Conservation (phyloP, 2,329 filamentous ascomycete genomes). For the Aspergillus transmontanensis region DNA sequence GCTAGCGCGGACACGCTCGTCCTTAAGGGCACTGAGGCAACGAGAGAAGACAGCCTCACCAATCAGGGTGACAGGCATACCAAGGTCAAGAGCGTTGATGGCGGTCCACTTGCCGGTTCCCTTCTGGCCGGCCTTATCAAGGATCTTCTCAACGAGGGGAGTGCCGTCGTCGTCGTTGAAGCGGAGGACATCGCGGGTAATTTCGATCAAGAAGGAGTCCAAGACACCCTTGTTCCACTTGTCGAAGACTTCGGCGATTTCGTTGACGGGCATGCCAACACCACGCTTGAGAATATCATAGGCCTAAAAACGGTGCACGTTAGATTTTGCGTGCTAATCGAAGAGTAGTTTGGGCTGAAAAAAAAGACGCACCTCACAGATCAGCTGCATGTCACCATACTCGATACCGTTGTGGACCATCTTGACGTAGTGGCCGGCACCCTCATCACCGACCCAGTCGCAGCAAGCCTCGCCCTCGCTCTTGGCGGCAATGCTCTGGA, state of each 20-base stretch:
- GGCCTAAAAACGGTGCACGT: slow-evolving; percentile 59
- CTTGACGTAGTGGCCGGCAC: slow-evolving; percentile 99
- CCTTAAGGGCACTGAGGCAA: slow-evolving; percentile 92
- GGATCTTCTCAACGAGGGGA: slow-evolving; percentile 95
- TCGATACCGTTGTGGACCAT: slow-evolving; percentile 99
- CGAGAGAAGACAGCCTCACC: slow-evolving; percentile 95
- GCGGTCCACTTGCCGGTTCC: slow-evolving; percentile 99
- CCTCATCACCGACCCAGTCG: slow-evolving; percentile 99
- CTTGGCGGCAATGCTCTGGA: slow-evolving; percentile 97
- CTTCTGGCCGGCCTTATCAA: slow-evolving; percentile 98
- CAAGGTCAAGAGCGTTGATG: slow-evolving; percentile 97
- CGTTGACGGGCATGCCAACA: slow-evolving; percentile 83
- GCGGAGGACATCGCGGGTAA: slow-evolving; percentile 98
- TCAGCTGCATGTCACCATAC: slow-evolving; percentile 99
- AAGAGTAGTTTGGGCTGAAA: neutral
- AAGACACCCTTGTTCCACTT: slow-evolving; percentile 99
- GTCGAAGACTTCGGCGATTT: slow-evolving; percentile 91
- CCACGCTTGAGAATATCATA: slow-evolving; percentile 99
- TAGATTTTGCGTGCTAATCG: neutral
- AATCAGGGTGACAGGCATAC: slow-evolving; percentile 97
- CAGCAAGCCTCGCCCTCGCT: slow-evolving; percentile 97
- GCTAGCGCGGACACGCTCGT: slow-evolving; percentile 82
- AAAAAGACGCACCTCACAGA: slow-evolving; percentile 76
- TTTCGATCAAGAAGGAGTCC: slow-evolving; percentile 99
- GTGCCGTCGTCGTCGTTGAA: slow-evolving; percentile 93